Evolutionary conservation across 495 filamentous ascomycete species (phyloP).

Genomic region (Tuber borchii): DNA sequence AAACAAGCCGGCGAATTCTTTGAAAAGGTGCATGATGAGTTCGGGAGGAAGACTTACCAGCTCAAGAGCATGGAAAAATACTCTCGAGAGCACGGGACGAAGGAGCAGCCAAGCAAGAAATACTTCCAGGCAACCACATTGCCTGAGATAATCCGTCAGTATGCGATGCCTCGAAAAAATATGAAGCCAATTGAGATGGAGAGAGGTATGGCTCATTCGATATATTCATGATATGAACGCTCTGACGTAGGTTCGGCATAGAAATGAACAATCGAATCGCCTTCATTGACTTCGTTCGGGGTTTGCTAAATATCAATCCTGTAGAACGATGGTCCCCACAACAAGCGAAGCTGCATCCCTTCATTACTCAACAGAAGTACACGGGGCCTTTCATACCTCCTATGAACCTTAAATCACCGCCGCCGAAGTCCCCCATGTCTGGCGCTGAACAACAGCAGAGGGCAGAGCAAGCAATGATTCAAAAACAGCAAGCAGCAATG

Average conservation of each 20-base stretch:
- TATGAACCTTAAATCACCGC: slow-evolving; percentile 85
- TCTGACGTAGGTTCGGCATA: slow-evolving; percentile 43
- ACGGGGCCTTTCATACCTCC: slow-evolving; percentile 95
- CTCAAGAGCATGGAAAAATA: slow-evolving; percentile 97
- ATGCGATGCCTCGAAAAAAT: slow-evolving; percentile 96
- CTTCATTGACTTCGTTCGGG: slow-evolving; percentile 99
- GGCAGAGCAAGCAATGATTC: slow-evolving; percentile 63
- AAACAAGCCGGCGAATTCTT: slow-evolving; percentile 98
- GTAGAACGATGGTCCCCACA: slow-evolving; percentile 97
- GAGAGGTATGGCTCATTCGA: slow-evolving; percentile 59
- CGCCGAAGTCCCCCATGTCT: slow-evolving; percentile 75
- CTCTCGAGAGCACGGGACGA: slow-evolving; percentile 85
- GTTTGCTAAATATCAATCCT: slow-evolving; percentile 87
- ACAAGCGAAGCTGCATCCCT: slow-evolving; percentile 94
- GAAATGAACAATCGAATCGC: slow-evolving; percentile 96
- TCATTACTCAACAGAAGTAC: slow-evolving; percentile 98
- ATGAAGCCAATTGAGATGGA: slow-evolving; percentile 98
- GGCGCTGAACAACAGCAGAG: slow-evolving; percentile 97
- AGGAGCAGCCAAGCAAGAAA: slow-evolving; percentile 99
- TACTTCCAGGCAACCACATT: slow-evolving; percentile 92
- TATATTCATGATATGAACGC: not conserved
- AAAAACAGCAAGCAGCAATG: slow-evolving; percentile 43
- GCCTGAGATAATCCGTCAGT: slow-evolving; percentile 93
- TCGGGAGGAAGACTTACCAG: slow-evolving; percentile 78
- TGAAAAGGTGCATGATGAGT: slow-evolving; percentile 82